Percentiles rank a stretch among this genome's conserved stretches.
Evolutionary conservation across 805 yeast species (phyloP).

Genomic region (Gaillardinia entomophila): DNA sequence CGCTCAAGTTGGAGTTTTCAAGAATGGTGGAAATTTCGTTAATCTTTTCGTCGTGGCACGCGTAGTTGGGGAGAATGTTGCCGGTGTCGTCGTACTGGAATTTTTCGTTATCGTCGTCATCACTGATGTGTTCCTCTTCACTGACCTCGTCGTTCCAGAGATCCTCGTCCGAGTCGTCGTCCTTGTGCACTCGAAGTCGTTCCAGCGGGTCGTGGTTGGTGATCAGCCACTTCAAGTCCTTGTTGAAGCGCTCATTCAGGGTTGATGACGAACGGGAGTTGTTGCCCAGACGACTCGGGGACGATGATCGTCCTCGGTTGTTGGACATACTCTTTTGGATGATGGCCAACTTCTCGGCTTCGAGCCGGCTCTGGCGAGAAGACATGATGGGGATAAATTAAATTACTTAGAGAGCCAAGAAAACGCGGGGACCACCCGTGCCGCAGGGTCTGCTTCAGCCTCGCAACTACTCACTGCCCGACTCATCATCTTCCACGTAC

Average conservation of each 20-base stretch:
- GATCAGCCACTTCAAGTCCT: conserved; percentile 57
- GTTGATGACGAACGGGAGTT: conserved; percentile 29
- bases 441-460: neutral
- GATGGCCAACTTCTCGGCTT: conserved; percentile 37
- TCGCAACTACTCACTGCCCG: too few species aligned
- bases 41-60: conserved; percentile 38
- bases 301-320: conserved; percentile 29
- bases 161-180: conserved; percentile 3
- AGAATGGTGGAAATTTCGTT: conserved; percentile 29
- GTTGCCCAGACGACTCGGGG: conserved; percentile 24
- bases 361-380: conserved; percentile 30
- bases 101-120: conserved; percentile 50
- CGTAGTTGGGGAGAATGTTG: conserved; percentile 51
- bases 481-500: conserved; percentile 17
- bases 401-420: conserved; percentile 1
- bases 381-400: conserved; percentile 19
- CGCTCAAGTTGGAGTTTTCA: conserved; percentile 37
- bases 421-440: too few species aligned
- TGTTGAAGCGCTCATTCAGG: conserved; percentile 30
- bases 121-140: conserved; percentile 59
- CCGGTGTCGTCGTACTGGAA: conserved; percentile 60
- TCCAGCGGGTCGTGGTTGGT: conserved; percentile 72
- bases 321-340: conserved; percentile 31
- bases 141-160: conserved; percentile 31
- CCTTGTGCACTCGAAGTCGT: conserved; percentile 33